These are phyloP conservation scores for Cyathus striatus DNA, from an alignment of 768 basidiomycete genomes.

Conservation along the genomic window DNA sequence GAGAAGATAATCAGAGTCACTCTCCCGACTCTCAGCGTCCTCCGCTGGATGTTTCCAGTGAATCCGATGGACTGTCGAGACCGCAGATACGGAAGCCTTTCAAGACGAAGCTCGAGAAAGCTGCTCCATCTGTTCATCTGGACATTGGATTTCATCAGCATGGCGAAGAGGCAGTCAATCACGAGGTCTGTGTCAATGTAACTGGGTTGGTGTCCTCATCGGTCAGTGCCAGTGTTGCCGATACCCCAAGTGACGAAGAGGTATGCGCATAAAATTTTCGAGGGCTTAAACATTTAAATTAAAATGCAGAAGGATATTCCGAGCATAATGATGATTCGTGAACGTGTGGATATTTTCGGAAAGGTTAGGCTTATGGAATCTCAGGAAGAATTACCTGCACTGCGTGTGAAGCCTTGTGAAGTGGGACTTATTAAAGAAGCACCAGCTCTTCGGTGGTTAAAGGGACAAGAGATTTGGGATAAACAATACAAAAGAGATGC, in stretches of 20 bases:
- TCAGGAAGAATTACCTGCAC: constrained; percentile 42
- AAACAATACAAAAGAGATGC: constrained; percentile 38
- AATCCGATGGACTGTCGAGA: neutral
- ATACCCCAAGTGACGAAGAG: neutral
- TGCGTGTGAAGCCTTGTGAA: constrained; percentile 47
- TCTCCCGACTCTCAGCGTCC: constrained; percentile 40
- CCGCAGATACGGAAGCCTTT: neutral
- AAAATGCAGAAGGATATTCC: constrained; percentile 17
- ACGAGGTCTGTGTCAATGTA: constrained; percentile 19
- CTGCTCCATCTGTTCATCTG: constrained; percentile 3
- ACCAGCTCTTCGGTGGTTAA: constrained; percentile 61
- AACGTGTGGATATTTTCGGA: constrained; percentile 65
- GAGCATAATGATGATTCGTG: constrained; percentile 53
- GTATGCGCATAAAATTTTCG: neutral
- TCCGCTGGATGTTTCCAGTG: constrained; percentile 3
- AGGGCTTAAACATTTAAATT: too few relatives aligned
- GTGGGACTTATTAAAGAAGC: constrained; percentile 74
- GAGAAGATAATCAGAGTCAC: constrained; percentile 31
- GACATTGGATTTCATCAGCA: constrained; percentile 21
- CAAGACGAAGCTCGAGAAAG: too few relatives aligned
- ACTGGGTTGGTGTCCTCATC: constrained; percentile 9
- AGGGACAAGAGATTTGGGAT: constrained; percentile 62
- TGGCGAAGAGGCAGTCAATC: constrained; percentile 19
- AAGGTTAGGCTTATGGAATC: constrained; percentile 60
- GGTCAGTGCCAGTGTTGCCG: neutral